Percentiles rank a stretch among this genome's conserved stretches.
Conservation (phyloP, 345 rosid genomes). For the Euclidium syriacum region DNA sequence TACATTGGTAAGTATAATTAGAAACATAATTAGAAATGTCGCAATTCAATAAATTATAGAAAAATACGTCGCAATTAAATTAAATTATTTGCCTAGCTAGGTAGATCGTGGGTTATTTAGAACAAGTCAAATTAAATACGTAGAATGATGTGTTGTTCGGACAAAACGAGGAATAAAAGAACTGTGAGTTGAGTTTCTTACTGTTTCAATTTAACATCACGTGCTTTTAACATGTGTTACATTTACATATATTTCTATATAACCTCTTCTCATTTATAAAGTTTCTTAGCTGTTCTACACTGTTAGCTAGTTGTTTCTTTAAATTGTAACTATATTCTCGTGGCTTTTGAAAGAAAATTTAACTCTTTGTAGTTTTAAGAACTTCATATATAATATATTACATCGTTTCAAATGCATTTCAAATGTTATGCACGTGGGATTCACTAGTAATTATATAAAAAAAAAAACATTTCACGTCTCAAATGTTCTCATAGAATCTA, state of each 20-base stretch:
- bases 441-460: slow-evolving; percentile 7
- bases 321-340: slow-evolving; percentile 16
- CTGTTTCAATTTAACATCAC: slow-evolving; percentile 15
- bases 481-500: not conserved
- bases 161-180: slow-evolving; percentile 14
- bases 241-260: not conserved
- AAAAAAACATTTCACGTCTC: not conserved
- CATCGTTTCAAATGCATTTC: slow-evolving; percentile 21
- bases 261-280: not conserved
- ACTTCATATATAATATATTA: not conserved
- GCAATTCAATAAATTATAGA: too few relatives aligned
- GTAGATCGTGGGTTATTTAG: not conserved
- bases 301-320: slow-evolving; percentile 1
- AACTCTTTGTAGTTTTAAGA: slow-evolving; percentile 24
- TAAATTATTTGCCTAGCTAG: not conserved
- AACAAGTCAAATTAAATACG: not conserved
- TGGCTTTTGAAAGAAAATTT: slow-evolving; percentile 23
- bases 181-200: slow-evolving; percentile 15
- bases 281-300: slow-evolving; percentile 13
- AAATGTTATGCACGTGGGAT: slow-evolving; percentile 19
- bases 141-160: slow-evolving; percentile 14
- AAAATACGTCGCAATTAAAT: too few relatives aligned
- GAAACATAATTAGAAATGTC: too few relatives aligned
- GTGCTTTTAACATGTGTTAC: not conserved
- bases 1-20: too few relatives aligned